Base-by-base conservation (phyloP, 495 filamentous ascomycete genomes). In the Penicillium samsonianum region DNA sequence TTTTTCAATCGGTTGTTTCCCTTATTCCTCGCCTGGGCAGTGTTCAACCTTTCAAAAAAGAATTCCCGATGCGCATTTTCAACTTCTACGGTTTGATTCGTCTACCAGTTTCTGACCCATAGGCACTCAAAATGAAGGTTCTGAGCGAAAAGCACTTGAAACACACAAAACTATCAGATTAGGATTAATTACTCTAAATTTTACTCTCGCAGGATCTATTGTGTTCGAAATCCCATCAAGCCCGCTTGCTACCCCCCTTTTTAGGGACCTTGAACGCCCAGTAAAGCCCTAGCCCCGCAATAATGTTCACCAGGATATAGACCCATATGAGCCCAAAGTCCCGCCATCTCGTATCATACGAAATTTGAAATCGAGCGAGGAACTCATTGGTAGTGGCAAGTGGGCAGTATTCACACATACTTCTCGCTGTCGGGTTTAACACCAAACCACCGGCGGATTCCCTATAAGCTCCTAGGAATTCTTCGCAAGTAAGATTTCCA, bases 231-330 rank as follows among this genome's bases (percentile, higher is more conserved):
- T 35, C 6, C 33, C 33, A 8, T 35, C 33, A 35, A 35, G 33
- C 33, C 2, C 33, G 33, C 33, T 35, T 35, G 33, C 33, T 35
- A 8, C 33, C 33, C 4, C 33, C 33, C 33, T 41, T 41, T 19
- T 41, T 88, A 17, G 86, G 86, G 48, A 76, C 74, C 14, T 72
- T 49, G 19, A 73, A 71, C 2, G 71, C 14, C 40, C 69, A 78
- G 49, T 78, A 78, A n/a, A 70, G 20, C n/a, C 37, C 25, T 28
- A 78, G 61, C 0, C 71, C 72, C 4, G 62, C 58, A 0, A 42
- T 41, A 45, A 76, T 67, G 41, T 77, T 68, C 43, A 77, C 71
- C 0, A 65, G 28, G 42, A 74, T 71, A 52, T 71, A 77, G 37
- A 62, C 70, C 67, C 72, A 77, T 16, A 74, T 59, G 28, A 77